Base-by-base conservation (phyloP, 768 basidiomycete genomes). In the Amanita jacksonii region DNA sequence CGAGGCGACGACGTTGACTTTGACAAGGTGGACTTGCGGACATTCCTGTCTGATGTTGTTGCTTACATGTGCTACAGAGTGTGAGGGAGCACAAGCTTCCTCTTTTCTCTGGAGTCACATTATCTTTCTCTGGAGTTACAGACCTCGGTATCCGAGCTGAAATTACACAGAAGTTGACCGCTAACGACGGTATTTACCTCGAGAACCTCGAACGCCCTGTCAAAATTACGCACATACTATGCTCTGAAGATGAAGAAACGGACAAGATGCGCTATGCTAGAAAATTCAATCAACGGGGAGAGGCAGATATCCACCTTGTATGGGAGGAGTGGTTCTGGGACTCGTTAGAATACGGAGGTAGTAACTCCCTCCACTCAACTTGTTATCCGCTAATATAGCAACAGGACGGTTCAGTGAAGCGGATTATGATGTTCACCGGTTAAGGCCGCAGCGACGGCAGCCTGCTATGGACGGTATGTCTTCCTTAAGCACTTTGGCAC, bases 291-390 rank as follows among this genome's bases (percentile, higher is more conserved):
- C 58, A 66, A 13, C 66, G 69, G 16, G 75, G 78, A 25, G 86
- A 88, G 58, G 82, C 81, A 4, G 69, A 74, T 34, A 90, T 91
- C 24, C 69, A 74, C 39, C 65, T 93, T 2, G 77, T 96, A 1
- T 94, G 92, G 85, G 90, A 93, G 55, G 91, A 94, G 49, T 97
- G 93, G 93, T 85, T 96, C 45, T 93, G 89, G 89, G 92, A 96
- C 54, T 93, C 76, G 20, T 54, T 93, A 2, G 77, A 81, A 32
- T 87, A 77, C 55, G 78, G 79, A 47, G 88, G 84, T 67, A 49
- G 38, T 59, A 57, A 9, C 18, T 16, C 20, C n/a, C 9, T 3
- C 10, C n/a, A 18, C 12, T 10, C 13, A 13, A 41, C 23, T 34
- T 23, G 23, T 38, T n/a, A 37, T 20, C 43, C 36, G 10, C 37